Base-by-base conservation (phyloP, 176 grass and related monocot species). In the Poa annua region DNA sequence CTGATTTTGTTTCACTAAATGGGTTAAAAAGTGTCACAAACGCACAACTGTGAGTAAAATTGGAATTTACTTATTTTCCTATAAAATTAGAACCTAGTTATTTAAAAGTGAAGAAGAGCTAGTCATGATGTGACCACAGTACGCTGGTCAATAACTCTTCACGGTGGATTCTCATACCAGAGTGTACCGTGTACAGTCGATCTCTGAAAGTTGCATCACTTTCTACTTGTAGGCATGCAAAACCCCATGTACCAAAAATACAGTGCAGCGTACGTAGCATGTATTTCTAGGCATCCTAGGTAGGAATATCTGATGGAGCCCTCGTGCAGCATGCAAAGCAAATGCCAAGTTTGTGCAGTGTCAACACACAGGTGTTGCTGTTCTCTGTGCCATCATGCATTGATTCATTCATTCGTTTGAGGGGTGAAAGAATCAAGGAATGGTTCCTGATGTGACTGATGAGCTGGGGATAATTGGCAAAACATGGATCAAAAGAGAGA, bases 371-470 rank as follows among this genome's bases (percentile, higher is more conserved):
- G 15, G 25, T 53, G 81, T 63, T 88, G 49, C 39, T 80, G 50
- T 55, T 55, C 68, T 55, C 61, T 62, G 7, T 32, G 41, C 49
- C 77, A 81, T 72, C 67, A 55, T 84, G 54, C 34, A 76, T 52
- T 45, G 50, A 11, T 7, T 20, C n/a, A 67, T 15, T 39, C 17
- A 21, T 80, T 68, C 19, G 13, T 80, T 51, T 38, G 69, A 34
- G 66, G 36, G 25, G 19, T 73, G 69, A 62, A 38, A 35, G 42
- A 25, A 74, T 83, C 54, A 66, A 82, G 25, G 52, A 70, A 90
- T 87, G 81, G 66, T 84, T 74, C 80, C 41, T 87, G 88, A 90
- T 84, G 74, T 87, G 88, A 90, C 74, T 78, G 62, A 34, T 69
- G 61, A 68, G 22, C 34, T 67, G 69, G 38, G 62, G 49, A 84